Base-by-base conservation (phyloP, 148 eudicot species). In the Suaeda aralocaspica region DNA sequence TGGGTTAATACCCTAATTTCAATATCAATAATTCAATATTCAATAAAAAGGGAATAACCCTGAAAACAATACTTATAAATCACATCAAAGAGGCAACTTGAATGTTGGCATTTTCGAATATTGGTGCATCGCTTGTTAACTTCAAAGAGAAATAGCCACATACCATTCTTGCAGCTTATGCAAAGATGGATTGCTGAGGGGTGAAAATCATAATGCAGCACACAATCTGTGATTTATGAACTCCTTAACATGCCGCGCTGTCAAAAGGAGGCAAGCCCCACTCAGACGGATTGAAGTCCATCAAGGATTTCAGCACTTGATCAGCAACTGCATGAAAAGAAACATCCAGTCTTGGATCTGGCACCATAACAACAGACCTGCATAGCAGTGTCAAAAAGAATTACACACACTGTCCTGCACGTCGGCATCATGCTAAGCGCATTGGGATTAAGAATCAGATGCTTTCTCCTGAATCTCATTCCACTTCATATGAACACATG, bases 321-420 rank as follows among this genome's bases (percentile, higher is more conserved):
- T 90, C 96, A 19, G 96, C 90, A 46, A 48, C 79, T 41, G 68
- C 78, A 55, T 82, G 94, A 70, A 30, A 78, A 46, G 92, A 84
- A 77, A 82, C 80, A 73, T 93, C 96, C 45, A 93, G 79, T 79
- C 90, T 90, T 60, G 92, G 89, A 81, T 93, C 96, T 39, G 95
- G 96, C 66, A 93, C 92, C 98, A 90, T 93, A 63, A 90, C 91
- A 42, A 82, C 95, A 22, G 75, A 88, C 95, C 98, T 93, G 89
- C 83, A 87, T 18, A 50, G 5, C 50, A 46, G 36, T 26, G 33
- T 70, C 71, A 30, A 56, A 5, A 29, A 19, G 13, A 67, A 56
- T 22, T n/a, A 4, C 11, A 73, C 6, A 33, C 72, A 33, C 34
- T 34, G 18, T 31, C 64, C 16, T 60, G 58, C 18, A 59, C 30